Percentiles rank a stretch among this genome's conserved stretches.
Evolutionary conservation across 1,284 basidiomycete genomes (phyloP).

Genomic region (Pyrrhoderma noxium): DNA sequence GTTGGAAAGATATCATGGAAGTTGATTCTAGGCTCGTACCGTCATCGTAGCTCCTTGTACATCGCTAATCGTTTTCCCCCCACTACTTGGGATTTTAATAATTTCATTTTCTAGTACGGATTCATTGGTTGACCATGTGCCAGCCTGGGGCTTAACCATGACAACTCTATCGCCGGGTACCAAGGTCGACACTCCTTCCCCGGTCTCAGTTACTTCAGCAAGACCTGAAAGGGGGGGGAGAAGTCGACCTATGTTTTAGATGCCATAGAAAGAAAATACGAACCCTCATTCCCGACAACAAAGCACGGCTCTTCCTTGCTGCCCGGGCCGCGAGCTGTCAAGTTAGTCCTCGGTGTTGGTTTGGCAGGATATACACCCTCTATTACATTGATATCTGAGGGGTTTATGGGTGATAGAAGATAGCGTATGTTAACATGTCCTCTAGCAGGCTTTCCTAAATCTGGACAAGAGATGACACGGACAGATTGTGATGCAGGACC

Average conservation of each 20-base stretch:
- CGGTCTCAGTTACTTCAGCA: conserved; percentile 57
- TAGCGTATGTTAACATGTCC: conserved; percentile 59
- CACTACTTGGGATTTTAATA: conserved; percentile 46
- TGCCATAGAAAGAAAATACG: too few species aligned
- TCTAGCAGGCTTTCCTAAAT: conserved; percentile 45
- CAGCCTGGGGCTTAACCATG: conserved; percentile 58
- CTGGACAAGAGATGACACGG: conserved; percentile 42
- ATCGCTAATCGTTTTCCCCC: conserved; percentile 37
- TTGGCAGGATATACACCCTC: conserved; percentile 76
- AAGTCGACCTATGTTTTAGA: too few species aligned
- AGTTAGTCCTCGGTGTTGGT: conserved; percentile 37
- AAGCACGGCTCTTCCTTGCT: conserved; percentile 36
- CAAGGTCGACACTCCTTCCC: conserved; percentile 43
- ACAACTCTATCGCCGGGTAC: conserved; percentile 67
- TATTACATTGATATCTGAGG: conserved; percentile 74
- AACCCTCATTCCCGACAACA: conserved; percentile 76
- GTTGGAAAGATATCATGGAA: not conserved
- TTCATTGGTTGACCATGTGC: conserved; percentile 69
- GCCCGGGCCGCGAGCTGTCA: conserved; percentile 29
- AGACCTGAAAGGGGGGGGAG: too few species aligned
- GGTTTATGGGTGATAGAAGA: conserved; percentile 75
- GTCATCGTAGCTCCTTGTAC: conserved; percentile 70
- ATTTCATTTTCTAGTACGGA: conserved; percentile 52
- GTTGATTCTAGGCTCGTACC: conserved; percentile 29
- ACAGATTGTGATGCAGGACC: conserved; percentile 60